Evolutionary conservation across 2,329 filamentous ascomycete genomes (phyloP).

Genomic region (Tolypocladium tundrense): DNA sequence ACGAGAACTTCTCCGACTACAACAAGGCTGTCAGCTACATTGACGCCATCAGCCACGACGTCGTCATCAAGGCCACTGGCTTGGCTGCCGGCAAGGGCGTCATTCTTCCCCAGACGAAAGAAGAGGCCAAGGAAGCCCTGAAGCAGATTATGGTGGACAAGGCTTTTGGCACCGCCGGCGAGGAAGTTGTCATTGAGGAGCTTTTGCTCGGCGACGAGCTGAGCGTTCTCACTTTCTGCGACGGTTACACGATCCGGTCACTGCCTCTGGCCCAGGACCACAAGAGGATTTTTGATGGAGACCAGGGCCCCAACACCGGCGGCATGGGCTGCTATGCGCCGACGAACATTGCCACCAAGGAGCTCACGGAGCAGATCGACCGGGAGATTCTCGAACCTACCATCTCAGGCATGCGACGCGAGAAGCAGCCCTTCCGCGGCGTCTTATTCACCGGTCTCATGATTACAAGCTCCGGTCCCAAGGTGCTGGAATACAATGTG

Average conservation of each 20-base stretch:
- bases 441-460: constrained; percentile 86
- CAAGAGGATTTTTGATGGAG: constrained; percentile 86
- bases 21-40: constrained; percentile 65
- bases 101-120: constrained; percentile 70
- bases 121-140: constrained; percentile 73
- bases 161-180: constrained; percentile 77
- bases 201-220: constrained; percentile 86
- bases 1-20: constrained; percentile 79
- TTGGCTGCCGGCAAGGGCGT: constrained; percentile 94
- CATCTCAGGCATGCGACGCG: constrained; percentile 75
- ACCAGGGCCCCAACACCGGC: constrained; percentile 85
- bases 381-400: constrained; percentile 80
- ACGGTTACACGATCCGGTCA: constrained; percentile 74
- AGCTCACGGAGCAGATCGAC: constrained; percentile 70
- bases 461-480: constrained; percentile 73
- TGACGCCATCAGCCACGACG: constrained; percentile 56
- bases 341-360: constrained; percentile 67
- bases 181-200: constrained; percentile 93
- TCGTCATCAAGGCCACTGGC: constrained; percentile 91
- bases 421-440: constrained; percentile 63
- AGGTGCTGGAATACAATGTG: constrained; percentile 86
- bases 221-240: constrained; percentile 82
- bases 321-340: constrained; percentile 97
- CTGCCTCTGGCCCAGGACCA: constrained; percentile 92
- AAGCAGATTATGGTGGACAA: constrained; percentile 84